These are phyloP conservation scores for Globisporangium carolinianum DNA, from an alignment of 352 stramenopile species.

Conservation along the genomic window DNA sequence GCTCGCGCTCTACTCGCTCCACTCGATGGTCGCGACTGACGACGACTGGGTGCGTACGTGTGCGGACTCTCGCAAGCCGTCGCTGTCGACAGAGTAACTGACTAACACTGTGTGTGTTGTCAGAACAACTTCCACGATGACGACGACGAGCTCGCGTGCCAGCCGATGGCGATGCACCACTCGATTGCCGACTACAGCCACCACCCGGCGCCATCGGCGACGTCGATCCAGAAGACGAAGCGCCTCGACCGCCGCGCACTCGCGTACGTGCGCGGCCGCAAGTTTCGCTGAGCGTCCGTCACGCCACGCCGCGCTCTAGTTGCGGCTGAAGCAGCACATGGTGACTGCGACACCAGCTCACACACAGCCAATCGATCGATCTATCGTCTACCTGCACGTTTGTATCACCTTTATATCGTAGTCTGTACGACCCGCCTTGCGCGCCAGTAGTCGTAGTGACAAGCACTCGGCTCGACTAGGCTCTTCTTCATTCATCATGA, in stretches of 20 bases:
- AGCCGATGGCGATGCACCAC: conserved; percentile 49
- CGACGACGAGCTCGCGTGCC: conserved; percentile 50
- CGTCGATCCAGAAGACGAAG: conserved; percentile 78
- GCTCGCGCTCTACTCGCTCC: conserved; percentile 76
- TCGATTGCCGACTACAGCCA: conserved; percentile 78
- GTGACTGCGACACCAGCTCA: too few relatives aligned
- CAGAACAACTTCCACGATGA: conserved; percentile 55
- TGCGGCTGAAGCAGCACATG: too few relatives aligned
- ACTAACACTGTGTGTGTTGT: conserved; percentile 1
- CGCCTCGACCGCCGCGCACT: conserved; percentile 65
- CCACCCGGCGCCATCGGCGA: conserved; percentile 43
- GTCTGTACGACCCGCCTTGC: too few relatives aligned
- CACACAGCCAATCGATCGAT: not conserved
- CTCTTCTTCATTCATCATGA: too few relatives aligned
- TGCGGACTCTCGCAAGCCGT: too few relatives aligned
- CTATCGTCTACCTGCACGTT: not conserved
- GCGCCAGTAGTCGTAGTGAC: too few relatives aligned
- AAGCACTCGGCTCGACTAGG: too few relatives aligned
- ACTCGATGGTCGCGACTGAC: conserved; percentile 66
- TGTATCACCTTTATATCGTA: not conserved
- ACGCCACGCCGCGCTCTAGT: not conserved
- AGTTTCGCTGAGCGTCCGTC: conserved; percentile 38
- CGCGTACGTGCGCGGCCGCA: conserved; percentile 65
- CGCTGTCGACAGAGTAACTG: not conserved
- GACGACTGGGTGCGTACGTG: conserved; percentile 55